These are phyloP conservation scores for Pythium scleroteichum DNA, from an alignment of 352 stramenopile genomes.

Conservation along the genomic window DNA sequence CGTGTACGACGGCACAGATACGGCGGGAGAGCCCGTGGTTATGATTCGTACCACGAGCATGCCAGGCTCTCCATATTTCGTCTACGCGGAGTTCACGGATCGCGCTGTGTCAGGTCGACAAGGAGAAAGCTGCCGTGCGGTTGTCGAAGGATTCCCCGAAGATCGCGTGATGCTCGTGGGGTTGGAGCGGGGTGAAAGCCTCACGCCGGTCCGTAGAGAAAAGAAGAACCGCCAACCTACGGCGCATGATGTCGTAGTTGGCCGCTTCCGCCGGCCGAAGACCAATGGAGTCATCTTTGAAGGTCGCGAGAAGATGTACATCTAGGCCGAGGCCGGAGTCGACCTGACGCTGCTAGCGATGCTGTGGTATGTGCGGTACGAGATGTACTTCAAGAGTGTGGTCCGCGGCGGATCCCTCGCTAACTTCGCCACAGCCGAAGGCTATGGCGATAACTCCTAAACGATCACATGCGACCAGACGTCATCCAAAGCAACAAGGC, in stretches of 20 bases:
- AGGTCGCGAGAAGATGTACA: conserved; percentile 11
- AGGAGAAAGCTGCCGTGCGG: conserved; percentile 5
- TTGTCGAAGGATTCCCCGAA: conserved; percentile 1
- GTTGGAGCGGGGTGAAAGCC: background rate
- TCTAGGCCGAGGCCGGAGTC: conserved; percentile 10
- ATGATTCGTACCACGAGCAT: background rate
- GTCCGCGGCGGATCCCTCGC: background rate
- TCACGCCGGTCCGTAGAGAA: conserved; percentile 13
- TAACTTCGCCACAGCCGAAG: background rate
- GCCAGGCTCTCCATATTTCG: background rate
- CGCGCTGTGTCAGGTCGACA: background rate
- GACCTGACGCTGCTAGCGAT: conserved; percentile 12
- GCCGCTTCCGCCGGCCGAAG: conserved; percentile 10
- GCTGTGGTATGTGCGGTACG: conserved; percentile 19
- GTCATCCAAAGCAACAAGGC: no score
- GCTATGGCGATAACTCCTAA: background rate
- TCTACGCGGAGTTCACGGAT: conserved; percentile 13
- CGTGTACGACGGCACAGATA: conserved; percentile 7
- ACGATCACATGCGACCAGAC: no score
- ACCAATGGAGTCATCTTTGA: conserved; percentile 15
- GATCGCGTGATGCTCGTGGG: conserved; percentile 10
- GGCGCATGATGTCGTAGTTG: background rate
- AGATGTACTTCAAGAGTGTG: conserved; percentile 10
- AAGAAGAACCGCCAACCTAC: conserved; percentile 10
- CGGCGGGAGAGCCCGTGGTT: background rate